A percentile compares a stretch with the other conserved stretches of the same genome.
Evolutionary conservation across 805 yeast species (phyloP).

Genomic region (Candida chauliodis): DNA sequence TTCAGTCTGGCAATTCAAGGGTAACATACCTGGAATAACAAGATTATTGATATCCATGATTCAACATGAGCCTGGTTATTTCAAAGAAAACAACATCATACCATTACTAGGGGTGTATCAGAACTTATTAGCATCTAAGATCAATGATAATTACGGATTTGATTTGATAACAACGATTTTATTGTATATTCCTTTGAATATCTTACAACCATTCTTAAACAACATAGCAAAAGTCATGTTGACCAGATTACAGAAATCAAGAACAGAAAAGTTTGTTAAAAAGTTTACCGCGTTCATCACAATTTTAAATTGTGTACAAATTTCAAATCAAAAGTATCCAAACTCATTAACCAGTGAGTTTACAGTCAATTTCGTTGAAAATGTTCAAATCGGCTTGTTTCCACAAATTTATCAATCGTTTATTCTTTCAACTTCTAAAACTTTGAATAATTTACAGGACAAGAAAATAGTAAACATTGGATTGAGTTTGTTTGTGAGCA

Average conservation of each 20-base stretch:
- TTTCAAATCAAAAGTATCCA: slow-evolving; percentile 5
- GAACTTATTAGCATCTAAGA: slow-evolving; percentile 79
- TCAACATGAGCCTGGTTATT: slow-evolving; percentile 41
- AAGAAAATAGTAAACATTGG: slow-evolving; percentile 55
- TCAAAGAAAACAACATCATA: slow-evolving; percentile 44
- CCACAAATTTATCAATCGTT: slow-evolving; percentile 47
- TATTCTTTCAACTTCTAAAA: slow-evolving; percentile 50
- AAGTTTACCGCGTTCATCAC: slow-evolving; percentile 62
- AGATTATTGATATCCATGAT: slow-evolving; percentile 71
- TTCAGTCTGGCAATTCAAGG: slow-evolving; percentile 87
- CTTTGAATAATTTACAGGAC: slow-evolving; percentile 49
- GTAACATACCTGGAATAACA: slow-evolving; percentile 91
- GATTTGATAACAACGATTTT: slow-evolving; percentile 76
- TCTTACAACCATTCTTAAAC: slow-evolving; percentile 52
- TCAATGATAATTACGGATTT: slow-evolving; percentile 78
- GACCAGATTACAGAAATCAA: slow-evolving; percentile 73
- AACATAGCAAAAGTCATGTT: slow-evolving; percentile 75
- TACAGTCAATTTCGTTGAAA: slow-evolving; percentile 62
- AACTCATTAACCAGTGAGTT: slow-evolving; percentile 39
- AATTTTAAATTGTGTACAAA: slow-evolving; percentile 13
- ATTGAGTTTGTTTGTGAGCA: slow-evolving; percentile 38
- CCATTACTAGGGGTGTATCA: slow-evolving; percentile 97
- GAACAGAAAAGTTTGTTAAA: slow-evolving; percentile 78
- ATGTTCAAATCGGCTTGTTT: slow-evolving; percentile 62
- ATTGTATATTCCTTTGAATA: slow-evolving; percentile 47